Percentiles rank a stretch among this genome's conserved stretches.
Evolutionary conservation across 768 basidiomycete genomes (phyloP).

Genomic region (Porpolomopsis calyptriformis): DNA sequence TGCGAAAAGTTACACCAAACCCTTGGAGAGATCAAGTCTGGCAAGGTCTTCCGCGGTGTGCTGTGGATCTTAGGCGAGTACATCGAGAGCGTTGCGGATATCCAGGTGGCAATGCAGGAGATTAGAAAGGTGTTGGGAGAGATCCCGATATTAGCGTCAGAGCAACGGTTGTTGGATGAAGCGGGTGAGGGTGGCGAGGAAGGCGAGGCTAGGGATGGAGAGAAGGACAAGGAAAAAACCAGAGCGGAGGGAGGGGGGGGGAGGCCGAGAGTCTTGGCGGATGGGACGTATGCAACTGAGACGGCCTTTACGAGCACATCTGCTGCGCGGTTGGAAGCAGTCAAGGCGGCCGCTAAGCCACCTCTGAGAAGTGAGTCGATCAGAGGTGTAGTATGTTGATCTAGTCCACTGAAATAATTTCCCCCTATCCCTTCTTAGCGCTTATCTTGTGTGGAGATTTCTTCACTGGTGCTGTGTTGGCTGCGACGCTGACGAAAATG

Average conservation of each 20-base stretch:
- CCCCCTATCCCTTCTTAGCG: too few species aligned
- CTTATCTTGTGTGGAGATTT: conserved; percentile 95
- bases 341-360: conserved; percentile 81
- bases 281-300: conserved; percentile 97
- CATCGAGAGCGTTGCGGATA: conserved; percentile 54
- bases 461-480: conserved; percentile 89
- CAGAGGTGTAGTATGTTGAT: conserved; percentile 1
- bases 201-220: conserved; percentile 38
- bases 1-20: conserved; percentile 76
- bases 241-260: conserved; percentile 36
- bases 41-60: conserved; percentile 92
- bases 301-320: conserved; percentile 68
- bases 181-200: conserved; percentile 37
- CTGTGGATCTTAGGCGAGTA: conserved; percentile 99
- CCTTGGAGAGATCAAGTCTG: conserved; percentile 82
- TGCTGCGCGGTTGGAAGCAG: conserved; percentile 61
- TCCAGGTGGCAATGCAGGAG: conserved; percentile 63
- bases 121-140: conserved; percentile 84
- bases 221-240: conserved; percentile 37
- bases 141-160: conserved; percentile 91
- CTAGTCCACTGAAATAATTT: conserved; percentile 1
- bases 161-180: conserved; percentile 75
- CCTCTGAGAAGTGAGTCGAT: conserved; percentile 70
- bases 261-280: conserved; percentile 76
- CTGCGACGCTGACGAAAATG: conserved; percentile 82